Evolutionary conservation across 495 filamentous ascomycete species (phyloP).

Genomic region (Corynascus novoguineensis): DNA sequence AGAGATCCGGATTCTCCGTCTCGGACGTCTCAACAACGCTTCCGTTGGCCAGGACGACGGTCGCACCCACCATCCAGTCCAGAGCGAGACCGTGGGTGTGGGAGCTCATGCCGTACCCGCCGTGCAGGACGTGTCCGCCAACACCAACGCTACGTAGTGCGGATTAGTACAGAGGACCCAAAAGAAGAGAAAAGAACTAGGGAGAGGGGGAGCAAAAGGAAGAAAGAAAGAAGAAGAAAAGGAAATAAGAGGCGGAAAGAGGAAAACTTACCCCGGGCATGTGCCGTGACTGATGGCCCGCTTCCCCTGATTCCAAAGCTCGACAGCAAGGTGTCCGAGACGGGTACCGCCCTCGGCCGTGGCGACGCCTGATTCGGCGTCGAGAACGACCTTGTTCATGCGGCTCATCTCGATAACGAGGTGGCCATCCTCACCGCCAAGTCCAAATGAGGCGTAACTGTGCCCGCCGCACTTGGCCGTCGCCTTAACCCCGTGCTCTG

Average conservation of each 20-base stretch:
- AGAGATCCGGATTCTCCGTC: conserved; percentile 42
- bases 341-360: conserved; percentile 37
- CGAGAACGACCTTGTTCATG: conserved; percentile 40
- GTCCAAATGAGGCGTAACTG: conserved; percentile 43
- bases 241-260: no score
- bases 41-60: conserved; percentile 41
- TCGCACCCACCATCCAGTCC: conserved; percentile 42
- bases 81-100: conserved; percentile 40
- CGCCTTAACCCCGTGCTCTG: conserved; percentile 36
- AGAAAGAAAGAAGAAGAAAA: no score
- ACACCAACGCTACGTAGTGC: conserved; percentile 38
- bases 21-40: conserved; percentile 35
- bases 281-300: conserved; percentile 43
- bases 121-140: conserved; percentile 41
- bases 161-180: no score
- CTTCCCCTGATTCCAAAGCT: conserved; percentile 41
- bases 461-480: conserved; percentile 45
- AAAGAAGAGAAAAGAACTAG: no score
- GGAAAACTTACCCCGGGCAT: conserved; percentile 36
- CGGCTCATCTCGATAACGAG: conserved; percentile 41
- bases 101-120: conserved; percentile 41
- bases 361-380: conserved; percentile 35
- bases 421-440: conserved; percentile 45
- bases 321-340: conserved; percentile 39
- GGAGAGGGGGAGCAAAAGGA: no score